These are phyloP conservation scores for Fusarium sp. DNA, from an alignment of 2,329 filamentous ascomycete species.

Conservation along the genomic window DNA sequence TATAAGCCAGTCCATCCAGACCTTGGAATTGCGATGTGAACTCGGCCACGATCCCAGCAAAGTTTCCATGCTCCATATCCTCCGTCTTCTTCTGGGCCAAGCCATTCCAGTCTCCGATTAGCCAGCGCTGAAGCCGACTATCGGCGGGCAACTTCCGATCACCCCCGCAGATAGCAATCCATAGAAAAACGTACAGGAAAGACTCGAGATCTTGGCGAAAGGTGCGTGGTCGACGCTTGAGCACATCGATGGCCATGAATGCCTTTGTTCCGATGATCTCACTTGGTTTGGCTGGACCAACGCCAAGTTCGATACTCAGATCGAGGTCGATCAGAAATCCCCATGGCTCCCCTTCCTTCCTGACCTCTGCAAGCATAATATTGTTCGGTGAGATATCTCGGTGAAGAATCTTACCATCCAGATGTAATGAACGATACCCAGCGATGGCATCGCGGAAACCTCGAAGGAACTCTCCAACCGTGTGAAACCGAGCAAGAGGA, in stretches of 20 bases:
- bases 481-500: constrained; percentile 36
- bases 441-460: constrained; percentile 48
- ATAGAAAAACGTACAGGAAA: constrained; percentile 42
- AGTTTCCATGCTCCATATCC: background rate
- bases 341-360: constrained; percentile 27
- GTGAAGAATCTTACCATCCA: constrained; percentile 48
- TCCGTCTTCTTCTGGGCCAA: background rate
- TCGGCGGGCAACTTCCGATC: background rate
- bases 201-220: constrained; percentile 44
- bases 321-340: constrained; percentile 42
- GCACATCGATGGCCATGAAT: constrained; percentile 42
- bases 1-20: background rate
- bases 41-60: background rate
- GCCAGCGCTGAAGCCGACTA: constrained; percentile 8
- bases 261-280: constrained; percentile 28
- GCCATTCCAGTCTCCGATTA: background rate
- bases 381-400: constrained; percentile 51
- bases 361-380: constrained; percentile 47
- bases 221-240: constrained; percentile 11
- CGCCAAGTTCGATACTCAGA: constrained; percentile 24
- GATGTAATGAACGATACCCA: constrained; percentile 49
- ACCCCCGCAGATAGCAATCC: background rate
- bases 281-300: constrained; percentile 32
- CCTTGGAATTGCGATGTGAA: background rate
- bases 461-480: constrained; percentile 47